Percentiles rank a stretch among this genome's conserved stretches.
These are phyloP conservation scores for Penicillium malachiteum DNA, from an alignment of 495 filamentous ascomycete genomes.

Conservation along the genomic window DNA sequence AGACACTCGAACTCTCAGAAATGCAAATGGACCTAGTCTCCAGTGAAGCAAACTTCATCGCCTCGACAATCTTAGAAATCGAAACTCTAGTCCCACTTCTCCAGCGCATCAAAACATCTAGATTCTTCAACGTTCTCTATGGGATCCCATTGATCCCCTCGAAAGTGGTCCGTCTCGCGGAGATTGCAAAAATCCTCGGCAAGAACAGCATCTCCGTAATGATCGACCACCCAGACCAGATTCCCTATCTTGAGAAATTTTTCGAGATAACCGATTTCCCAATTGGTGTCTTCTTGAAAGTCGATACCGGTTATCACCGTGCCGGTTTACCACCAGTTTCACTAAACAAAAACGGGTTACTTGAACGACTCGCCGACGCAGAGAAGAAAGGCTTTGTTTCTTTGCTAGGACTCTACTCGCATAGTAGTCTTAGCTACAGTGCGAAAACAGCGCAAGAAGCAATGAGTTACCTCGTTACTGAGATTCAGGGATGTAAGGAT, in stretches of 20 bases:
- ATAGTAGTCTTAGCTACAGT: slow-evolving; percentile 73
- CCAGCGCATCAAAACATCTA: slow-evolving; percentile 51
- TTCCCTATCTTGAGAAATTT: slow-evolving; percentile 45
- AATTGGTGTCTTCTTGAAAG: slow-evolving; percentile 66
- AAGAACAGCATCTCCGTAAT: slow-evolving; percentile 60
- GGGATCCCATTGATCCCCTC: slow-evolving; percentile 71
- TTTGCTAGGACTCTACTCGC: slow-evolving; percentile 72
- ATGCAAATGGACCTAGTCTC: slow-evolving; percentile 65
- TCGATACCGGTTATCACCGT: slow-evolving; percentile 76
- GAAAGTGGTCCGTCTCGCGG: slow-evolving; percentile 54
- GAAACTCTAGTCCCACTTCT: slow-evolving; percentile 66
- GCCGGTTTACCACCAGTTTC: slow-evolving; percentile 64
- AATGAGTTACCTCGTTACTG: slow-evolving; percentile 54
- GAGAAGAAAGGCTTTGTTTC: slow-evolving; percentile 33
- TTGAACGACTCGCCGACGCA: slow-evolving; percentile 48
- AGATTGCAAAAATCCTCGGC: slow-evolving; percentile 49
- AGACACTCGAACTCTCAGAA: slow-evolving; percentile 71
- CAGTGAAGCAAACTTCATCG: slow-evolving; percentile 60
- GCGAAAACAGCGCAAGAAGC: slow-evolving; percentile 51
- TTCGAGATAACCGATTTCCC: slow-evolving; percentile 35
- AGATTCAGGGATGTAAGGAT: slow-evolving; percentile 58
- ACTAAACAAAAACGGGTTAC: slow-evolving; percentile 46
- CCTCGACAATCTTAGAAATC: slow-evolving; percentile 76
- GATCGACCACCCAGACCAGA: slow-evolving; percentile 68
- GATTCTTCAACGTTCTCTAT: slow-evolving; percentile 70